A percentile compares a stretch with the other conserved stretches of the same genome.
Evolutionary conservation across 345 rosid species (phyloP).

Genomic region (Orychophragmus violaceus): DNA sequence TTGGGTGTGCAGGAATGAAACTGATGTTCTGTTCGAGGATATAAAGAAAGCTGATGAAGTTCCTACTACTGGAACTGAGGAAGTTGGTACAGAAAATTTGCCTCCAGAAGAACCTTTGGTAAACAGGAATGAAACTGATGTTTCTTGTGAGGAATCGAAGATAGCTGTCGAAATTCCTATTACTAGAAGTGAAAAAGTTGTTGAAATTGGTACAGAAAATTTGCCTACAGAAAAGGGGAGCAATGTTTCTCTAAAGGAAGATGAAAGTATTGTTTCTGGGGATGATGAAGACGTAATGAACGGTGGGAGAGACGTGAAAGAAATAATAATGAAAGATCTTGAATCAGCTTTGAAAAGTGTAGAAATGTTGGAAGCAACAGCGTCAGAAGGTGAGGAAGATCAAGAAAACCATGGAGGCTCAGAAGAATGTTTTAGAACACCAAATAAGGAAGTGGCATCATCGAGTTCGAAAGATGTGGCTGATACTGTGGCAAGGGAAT

Average conservation of each 20-base stretch:
- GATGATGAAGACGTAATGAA: constrained; percentile 30
- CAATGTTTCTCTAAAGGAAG: constrained; percentile 27
- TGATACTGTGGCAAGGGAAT: constrained; percentile 68
- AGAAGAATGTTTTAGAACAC: constrained; percentile 27
- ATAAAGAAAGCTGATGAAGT: constrained; percentile 19
- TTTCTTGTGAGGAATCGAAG: constrained; percentile 21
- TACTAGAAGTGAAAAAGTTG: constrained; percentile 31
- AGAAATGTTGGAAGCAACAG: constrained; percentile 53
- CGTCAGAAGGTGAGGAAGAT: constrained; percentile 48
- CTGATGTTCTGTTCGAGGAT: too few relatives aligned
- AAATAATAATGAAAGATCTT: constrained; percentile 61
- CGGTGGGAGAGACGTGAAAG: constrained; percentile 45
- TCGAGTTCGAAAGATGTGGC: constrained; percentile 47
- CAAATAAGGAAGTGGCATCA: constrained; percentile 37
- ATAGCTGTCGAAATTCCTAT: constrained; percentile 18
- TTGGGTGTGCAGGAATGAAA: constrained; percentile 34
- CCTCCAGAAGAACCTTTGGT: constrained; percentile 42
- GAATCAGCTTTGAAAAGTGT: constrained; percentile 61
- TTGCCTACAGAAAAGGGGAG: constrained; percentile 31
- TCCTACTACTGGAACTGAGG: constrained; percentile 28
- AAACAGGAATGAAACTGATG: background rate
- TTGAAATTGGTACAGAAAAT: constrained; percentile 26
- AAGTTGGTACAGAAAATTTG: constrained; percentile 24
- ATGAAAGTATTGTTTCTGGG: constrained; percentile 10
- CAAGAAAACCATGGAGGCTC: constrained; percentile 34